These are phyloP conservation scores for Stevia rebaudiana DNA, from an alignment of 140 eudicot species.

Conservation along the genomic window DNA sequence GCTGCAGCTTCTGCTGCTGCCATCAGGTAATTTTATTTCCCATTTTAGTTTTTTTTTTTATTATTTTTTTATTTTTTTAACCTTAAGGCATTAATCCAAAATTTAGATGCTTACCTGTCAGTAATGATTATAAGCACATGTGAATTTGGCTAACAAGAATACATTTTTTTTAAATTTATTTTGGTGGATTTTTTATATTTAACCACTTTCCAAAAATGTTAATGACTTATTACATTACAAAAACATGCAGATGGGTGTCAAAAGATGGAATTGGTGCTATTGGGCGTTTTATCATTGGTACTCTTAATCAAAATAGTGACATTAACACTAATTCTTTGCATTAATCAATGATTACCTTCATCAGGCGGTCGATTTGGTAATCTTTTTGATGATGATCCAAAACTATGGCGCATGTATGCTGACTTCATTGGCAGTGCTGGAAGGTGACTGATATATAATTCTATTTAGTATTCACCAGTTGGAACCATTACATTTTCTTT, in stretches of 20 bases:
- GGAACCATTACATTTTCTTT: not conserved
- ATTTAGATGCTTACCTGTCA: not conserved
- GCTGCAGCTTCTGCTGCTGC: constrained; percentile 99
- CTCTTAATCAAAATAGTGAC: constrained; percentile 14
- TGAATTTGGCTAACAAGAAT: not conserved
- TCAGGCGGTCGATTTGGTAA: constrained; percentile 91
- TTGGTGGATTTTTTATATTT: not conserved
- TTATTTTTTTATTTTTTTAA: not conserved
- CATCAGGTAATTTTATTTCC: constrained; percentile 53
- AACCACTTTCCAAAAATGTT: not conserved
- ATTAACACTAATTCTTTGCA: constrained; percentile 1
- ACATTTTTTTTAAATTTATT: not conserved
- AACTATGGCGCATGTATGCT: constrained; percentile 99
- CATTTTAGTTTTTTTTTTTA: not conserved
- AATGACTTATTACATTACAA: not conserved
- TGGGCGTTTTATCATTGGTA: constrained; percentile 92
- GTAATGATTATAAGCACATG: not conserved
- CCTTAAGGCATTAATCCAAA: constrained; percentile 1
- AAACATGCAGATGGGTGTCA: constrained; percentile 85
- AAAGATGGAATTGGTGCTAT: constrained; percentile 99
- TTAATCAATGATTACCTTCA: constrained; percentile 13
- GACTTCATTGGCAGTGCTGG: constrained; percentile 99
- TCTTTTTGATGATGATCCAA: constrained; percentile 95
- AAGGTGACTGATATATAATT: constrained; percentile 39
- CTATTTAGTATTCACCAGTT: not conserved